Conservation (phyloP, 1,139 yeast genomes). For the Geotrichum restrictum region DNA sequence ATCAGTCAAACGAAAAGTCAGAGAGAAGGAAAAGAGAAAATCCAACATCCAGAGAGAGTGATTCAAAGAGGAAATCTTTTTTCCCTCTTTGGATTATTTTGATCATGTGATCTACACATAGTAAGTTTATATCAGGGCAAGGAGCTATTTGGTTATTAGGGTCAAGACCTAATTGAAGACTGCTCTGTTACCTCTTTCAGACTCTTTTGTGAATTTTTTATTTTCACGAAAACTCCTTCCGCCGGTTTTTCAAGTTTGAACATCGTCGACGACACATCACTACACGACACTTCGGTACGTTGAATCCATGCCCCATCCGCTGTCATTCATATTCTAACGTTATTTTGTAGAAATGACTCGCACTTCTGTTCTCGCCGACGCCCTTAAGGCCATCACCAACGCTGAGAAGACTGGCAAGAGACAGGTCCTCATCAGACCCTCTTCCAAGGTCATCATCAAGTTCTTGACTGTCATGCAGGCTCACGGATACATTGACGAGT, state of each 20-base stretch:
- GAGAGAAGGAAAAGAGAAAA: constrained; percentile 9
- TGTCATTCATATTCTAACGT: constrained; percentile 3
- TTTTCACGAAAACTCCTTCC: neutral
- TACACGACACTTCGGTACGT: constrained; percentile 1
- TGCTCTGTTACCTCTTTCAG: neutral
- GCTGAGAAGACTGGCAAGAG: constrained; percentile 99
- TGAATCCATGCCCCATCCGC: too few species aligned
- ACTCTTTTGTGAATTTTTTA: neutral
- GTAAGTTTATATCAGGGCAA: neutral
- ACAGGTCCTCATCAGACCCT: constrained; percentile 97
- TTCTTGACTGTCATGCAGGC: constrained; percentile 96
- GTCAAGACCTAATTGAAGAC: neutral
- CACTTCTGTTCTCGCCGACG: constrained; percentile 98
- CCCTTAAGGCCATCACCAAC: constrained; percentile 96
- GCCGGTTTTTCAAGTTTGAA: neutral
- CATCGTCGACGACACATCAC: constrained; percentile 3
- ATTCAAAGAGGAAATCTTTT: constrained; percentile 9
- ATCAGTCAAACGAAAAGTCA: constrained; percentile 9
- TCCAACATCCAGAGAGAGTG: constrained; percentile 1
- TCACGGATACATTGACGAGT: constrained; percentile 98
- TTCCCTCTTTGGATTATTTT: constrained; percentile 4
- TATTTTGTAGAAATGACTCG: constrained; percentile 71
- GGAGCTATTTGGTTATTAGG: neutral
- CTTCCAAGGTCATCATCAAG: constrained; percentile 96
- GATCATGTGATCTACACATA: neutral